phyloP scores from a whole-genome alignment of 2,329 filamentous ascomycete genomes.

The Sphaceloma murrayae region DNA sequence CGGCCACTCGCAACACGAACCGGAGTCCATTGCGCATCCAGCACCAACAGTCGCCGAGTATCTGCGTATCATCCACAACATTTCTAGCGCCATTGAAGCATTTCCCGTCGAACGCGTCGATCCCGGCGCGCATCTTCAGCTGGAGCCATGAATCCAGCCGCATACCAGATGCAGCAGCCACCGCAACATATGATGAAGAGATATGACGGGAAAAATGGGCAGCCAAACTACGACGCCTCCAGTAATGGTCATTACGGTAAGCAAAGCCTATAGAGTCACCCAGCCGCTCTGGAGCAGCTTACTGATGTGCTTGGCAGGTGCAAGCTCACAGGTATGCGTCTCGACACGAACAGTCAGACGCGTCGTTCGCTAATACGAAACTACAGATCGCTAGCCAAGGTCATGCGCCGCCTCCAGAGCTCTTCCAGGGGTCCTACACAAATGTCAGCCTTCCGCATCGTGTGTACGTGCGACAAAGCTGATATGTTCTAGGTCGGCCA shows the following conservation, averaged over 20 bases:
- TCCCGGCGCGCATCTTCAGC: constrained; percentile 17
- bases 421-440: constrained; percentile 90
- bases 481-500: constrained; percentile 65
- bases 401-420: constrained; percentile 76
- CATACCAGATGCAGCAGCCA: constrained; percentile 25
- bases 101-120: constrained; percentile 5
- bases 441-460: constrained; percentile 64
- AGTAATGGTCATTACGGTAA: constrained; percentile 44
- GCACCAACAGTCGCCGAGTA: too few species aligned
- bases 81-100: neutral
- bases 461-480: too few species aligned
- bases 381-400: constrained; percentile 72
- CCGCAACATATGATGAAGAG: constrained; percentile 31
- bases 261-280: constrained; percentile 17
- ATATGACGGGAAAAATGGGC: constrained; percentile 43
- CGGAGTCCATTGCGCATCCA: too few species aligned
- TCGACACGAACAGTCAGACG: constrained; percentile 16
- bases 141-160: constrained; percentile 21
- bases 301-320: constrained; percentile 40
- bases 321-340: constrained; percentile 54
- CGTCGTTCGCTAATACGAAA: constrained; percentile 20
- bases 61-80: neutral
- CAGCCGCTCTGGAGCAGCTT: neutral
- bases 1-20: too few species aligned
- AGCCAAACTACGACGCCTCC: constrained; percentile 38